These are phyloP conservation scores for Scedosporium dehoogii DNA, from an alignment of 2,329 filamentous ascomycete genomes.

Conservation along the genomic window DNA sequence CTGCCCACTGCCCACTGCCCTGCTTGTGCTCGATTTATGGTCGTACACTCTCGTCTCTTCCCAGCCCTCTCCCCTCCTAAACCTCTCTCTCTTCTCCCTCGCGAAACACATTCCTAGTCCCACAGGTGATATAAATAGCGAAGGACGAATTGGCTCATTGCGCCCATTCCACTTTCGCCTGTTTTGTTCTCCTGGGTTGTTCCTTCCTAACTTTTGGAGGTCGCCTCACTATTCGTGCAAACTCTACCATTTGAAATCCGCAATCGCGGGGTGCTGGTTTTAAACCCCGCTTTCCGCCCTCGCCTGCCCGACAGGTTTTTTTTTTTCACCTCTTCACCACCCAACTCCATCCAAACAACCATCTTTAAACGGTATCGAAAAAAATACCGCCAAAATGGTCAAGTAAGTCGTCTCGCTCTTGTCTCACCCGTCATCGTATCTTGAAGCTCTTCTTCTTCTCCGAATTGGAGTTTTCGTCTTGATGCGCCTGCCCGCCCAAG, in stretches of 20 bases:
- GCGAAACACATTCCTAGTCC: not conserved
- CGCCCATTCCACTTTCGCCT: not conserved
- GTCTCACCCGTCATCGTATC: not conserved
- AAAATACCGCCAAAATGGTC: constrained; percentile 94
- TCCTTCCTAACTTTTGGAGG: constrained; percentile 1
- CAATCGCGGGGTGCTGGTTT: constrained; percentile 16
- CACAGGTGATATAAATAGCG: not conserved
- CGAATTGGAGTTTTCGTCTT: not conserved
- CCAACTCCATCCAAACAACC: constrained; percentile 18
- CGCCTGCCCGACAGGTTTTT: constrained; percentile 8
- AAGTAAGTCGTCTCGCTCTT: constrained; percentile 62
- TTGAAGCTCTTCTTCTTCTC: not conserved
- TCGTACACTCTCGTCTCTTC: not conserved
- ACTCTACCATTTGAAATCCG: constrained; percentile 4
- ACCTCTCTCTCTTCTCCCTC: constrained; percentile 4
- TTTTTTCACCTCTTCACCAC: constrained; percentile 18
- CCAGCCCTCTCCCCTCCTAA: not conserved
- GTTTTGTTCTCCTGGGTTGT: not conserved
- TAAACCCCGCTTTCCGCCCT: constrained; percentile 34
- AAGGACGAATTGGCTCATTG: not conserved
- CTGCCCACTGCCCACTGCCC: no score
- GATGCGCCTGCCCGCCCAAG: not conserved
- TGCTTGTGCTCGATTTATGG: no score
- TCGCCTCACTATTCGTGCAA: constrained; percentile 3
- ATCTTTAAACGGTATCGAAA: constrained; percentile 29